Evolutionary conservation across 768 basidiomycete species (phyloP), one percentile per base, ranked within the genome.

Genomic region (Leccinum fibrillosum): DNA sequence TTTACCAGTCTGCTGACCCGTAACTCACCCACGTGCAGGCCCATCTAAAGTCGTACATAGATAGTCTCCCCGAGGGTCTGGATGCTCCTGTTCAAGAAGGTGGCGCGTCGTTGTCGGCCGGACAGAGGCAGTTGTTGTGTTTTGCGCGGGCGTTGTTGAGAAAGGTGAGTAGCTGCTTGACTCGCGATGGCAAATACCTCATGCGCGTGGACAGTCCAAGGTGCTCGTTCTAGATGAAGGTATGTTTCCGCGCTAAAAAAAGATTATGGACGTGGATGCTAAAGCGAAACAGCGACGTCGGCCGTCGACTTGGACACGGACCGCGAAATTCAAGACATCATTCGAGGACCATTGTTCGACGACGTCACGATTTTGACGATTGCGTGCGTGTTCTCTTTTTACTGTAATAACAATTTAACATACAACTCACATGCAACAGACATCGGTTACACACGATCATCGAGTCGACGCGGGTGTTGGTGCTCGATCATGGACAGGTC

Each of bases 191-290:
- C 1, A 45, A 23, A 3, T 32, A 1, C 6, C 53, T 58, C 50
- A 63, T 17, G 45, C 12, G 0, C 56, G 58, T 53, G 50, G 26
- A 35, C 58, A 89, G 84, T 85, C 90, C 17, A 94, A 88, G 72
- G 88, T 97, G 37, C 78, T 98, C 6, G 91, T 97, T 1, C 77
- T 98, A n/a, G 95, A 97, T 67, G 95, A 98, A 83, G 91, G 89
- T 84, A 65, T 62, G 64, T 63, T 50, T 23, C 30, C 30, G 51
- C 23, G 32, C 3, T 32, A 4, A 17, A 26, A 17, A 5, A 13
- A n/a, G 10, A 12, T 7, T 6, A n/a, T 6, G 48, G 25, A 6
- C 4, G 2, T 23, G 10, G 10, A 44, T 51, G 32, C 34, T 57
- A 48, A 54, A 51, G 12, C 17, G 49, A 19, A 30, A 56, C 59